Evolutionary conservation across 73 alveolate genomes (phyloP), one percentile per base, ranked within the genome.

Genomic region (Symbiodinium pilosum): DNA sequence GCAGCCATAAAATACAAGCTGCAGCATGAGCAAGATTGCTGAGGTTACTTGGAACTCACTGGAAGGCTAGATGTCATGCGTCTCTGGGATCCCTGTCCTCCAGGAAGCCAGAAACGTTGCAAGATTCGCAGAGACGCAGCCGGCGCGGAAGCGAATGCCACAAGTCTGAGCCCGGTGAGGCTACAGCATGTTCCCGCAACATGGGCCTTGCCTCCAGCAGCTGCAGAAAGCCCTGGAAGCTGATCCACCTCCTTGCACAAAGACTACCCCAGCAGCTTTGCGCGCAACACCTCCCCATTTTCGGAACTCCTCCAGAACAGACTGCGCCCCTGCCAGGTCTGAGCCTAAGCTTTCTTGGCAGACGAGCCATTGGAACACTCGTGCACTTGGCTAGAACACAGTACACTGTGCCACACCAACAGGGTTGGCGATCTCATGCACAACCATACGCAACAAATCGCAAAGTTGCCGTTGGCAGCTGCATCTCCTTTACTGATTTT

Each of bases 41-140:
- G n/a, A n/a, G n/a, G n/a, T n/a, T n/a, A n/a, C n/a, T n/a, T n/a
- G n/a, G n/a, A n/a, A n/a, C n/a, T n/a, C n/a, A n/a, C n/a, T n/a
- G n/a, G n/a, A n/a, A n/a, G n/a, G n/a, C n/a, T n/a, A n/a, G n/a
- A 81, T 20, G 21, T 83, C 24, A 20, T 7, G 42, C 9, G 32
- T 18, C 20, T 30, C 3, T 54, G 34, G 34, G 73, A 16, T 24
- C 73, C n/a, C 42, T 9, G 6, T 26, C 96, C 87, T 91, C 96
- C 43, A 91, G 52, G 77, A 91, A 91, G 77, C 96, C 96, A 20
- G 77, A 39, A 18, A 91, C 96, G 26, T 69, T 69, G 96, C 96
- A 91, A 77, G 96, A 91, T 43, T 69, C 87, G 96, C 96, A 91
- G 9, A 91, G 77, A 6, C 87, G 96, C 43, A 68, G 52, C 24